A percentile compares a stretch with the other conserved stretches of the same genome.
These are phyloP conservation scores for Plasmodium gaboni DNA, from an alignment of 169 alveolate genomes.

Conservation along the genomic window DNA sequence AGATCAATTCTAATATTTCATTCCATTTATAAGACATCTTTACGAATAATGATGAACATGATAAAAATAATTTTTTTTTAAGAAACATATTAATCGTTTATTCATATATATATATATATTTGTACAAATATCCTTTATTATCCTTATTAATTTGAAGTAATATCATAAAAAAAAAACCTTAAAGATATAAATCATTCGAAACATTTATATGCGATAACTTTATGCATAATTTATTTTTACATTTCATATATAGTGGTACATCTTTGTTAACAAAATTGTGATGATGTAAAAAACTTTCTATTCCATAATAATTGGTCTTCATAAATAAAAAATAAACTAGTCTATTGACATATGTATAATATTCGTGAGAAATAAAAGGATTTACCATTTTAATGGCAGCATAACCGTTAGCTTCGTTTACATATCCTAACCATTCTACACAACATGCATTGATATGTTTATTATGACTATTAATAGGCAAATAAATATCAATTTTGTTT, in stretches of 20 bases:
- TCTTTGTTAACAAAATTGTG: conserved; percentile 39
- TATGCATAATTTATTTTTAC: conserved; percentile 71
- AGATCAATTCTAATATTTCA: too few relatives aligned
- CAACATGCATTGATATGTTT: conserved; percentile 12
- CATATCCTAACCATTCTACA: conserved; percentile 72
- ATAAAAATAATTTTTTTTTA: too few relatives aligned
- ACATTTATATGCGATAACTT: conserved; percentile 63
- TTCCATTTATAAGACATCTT: too few relatives aligned
- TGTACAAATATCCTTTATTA: too few relatives aligned
- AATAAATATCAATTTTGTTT: not conserved
- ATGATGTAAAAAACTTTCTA: conserved; percentile 23
- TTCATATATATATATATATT: too few relatives aligned
- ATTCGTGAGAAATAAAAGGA: conserved; percentile 67
- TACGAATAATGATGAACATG: too few relatives aligned
- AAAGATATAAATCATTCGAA: conserved; percentile 51
- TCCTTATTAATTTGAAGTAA: not conserved
- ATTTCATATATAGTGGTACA: conserved; percentile 63
- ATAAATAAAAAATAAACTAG: conserved; percentile 60
- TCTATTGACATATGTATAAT: conserved; percentile 60
- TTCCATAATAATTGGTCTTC: conserved; percentile 34
- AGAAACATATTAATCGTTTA: too few relatives aligned
- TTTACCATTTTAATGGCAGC: conserved; percentile 43
- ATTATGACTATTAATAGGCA: not conserved
- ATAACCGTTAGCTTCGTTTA: conserved; percentile 73
- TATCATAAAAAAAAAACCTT: not conserved